Evolutionary conservation across 192 early-diverging fungal species (phyloP).

Genomic region (Tieghemiomyces parasiticus): DNA sequence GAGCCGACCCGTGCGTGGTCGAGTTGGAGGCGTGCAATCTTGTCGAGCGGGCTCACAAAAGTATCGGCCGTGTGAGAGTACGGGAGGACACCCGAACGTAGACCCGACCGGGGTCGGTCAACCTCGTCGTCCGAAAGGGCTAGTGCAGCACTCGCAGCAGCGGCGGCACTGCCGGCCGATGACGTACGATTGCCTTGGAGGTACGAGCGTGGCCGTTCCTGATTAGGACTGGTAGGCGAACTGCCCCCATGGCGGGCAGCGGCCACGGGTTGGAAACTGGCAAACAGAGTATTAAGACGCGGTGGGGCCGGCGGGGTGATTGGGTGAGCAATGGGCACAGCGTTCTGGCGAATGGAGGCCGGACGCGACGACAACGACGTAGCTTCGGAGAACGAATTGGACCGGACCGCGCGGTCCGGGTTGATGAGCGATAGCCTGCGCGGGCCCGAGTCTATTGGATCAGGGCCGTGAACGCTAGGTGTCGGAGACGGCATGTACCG

Average conservation of each 20-base stretch:
- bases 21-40: conserved; percentile 8
- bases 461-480: background rate
- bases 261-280: conserved; percentile 9
- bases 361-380: too few species aligned
- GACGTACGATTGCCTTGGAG: background rate
- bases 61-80: background rate
- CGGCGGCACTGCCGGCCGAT: background rate
- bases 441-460: too few species aligned
- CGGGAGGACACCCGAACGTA: background rate
- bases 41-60: conserved; percentile 8
- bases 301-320: conserved; percentile 8
- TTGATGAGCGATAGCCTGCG: too few species aligned
- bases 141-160: background rate
- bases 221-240: background rate
- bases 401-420: too few species aligned
- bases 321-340: conserved; percentile 6
- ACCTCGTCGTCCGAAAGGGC: background rate
- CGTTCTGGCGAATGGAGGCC: too few species aligned
- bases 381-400: too few species aligned
- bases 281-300: conserved; percentile 6
- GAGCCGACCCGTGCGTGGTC: background rate
- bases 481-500: background rate
- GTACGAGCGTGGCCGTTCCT: too few species aligned
- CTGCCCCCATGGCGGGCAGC: background rate
- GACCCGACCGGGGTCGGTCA: background rate